Evolutionary conservation across 2,329 filamentous ascomycete genomes (phyloP).

Genomic region (Fulvia fulva): DNA sequence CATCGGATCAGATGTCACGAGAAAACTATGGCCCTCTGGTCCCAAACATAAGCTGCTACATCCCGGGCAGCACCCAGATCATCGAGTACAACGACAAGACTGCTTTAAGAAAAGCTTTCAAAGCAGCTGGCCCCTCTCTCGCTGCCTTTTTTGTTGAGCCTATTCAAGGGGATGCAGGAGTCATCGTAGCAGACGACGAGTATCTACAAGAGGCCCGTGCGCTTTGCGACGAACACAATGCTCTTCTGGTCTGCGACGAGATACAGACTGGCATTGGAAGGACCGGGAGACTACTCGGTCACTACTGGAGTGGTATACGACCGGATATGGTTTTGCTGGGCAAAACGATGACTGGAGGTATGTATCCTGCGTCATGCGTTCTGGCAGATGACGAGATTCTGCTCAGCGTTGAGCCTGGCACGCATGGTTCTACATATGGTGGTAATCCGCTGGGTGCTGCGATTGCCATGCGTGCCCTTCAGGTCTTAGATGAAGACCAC

Average conservation of each 20-base stretch:
- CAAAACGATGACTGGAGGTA: slow-evolving; percentile 94
- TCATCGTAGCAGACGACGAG: slow-evolving; percentile 85
- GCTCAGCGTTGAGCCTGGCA: slow-evolving; percentile 91
- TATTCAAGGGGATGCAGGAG: slow-evolving; percentile 94
- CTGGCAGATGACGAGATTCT: slow-evolving; percentile 84
- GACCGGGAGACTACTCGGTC: slow-evolving; percentile 87
- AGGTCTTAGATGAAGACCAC: slow-evolving; percentile 86
- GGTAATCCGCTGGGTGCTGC: slow-evolving; percentile 93
- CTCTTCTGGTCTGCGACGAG: slow-evolving; percentile 92
- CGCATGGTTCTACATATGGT: slow-evolving; percentile 93
- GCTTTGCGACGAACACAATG: slow-evolving; percentile 90
- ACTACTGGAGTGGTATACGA: slow-evolving; percentile 89
- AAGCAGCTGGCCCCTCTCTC: slow-evolving; percentile 74
- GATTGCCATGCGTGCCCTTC: slow-evolving; percentile 87
- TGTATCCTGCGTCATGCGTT: slow-evolving; percentile 96
- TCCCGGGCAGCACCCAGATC: slow-evolving; percentile 68
- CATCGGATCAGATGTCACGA: slow-evolving; percentile 87
- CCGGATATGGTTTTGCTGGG: slow-evolving; percentile 89
- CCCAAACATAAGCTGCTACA: slow-evolving; percentile 73
- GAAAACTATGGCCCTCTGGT: slow-evolving; percentile 96
- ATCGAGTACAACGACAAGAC: slow-evolving; percentile 82
- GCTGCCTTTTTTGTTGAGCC: slow-evolving; percentile 92
- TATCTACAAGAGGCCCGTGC: slow-evolving; percentile 76
- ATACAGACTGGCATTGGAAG: slow-evolving; percentile 96
- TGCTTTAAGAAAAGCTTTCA: slow-evolving; percentile 73